Evolutionary conservation across 139 green algal genomes (phyloP).

Genomic region (Astrephomene gubernaculifera): DNA sequence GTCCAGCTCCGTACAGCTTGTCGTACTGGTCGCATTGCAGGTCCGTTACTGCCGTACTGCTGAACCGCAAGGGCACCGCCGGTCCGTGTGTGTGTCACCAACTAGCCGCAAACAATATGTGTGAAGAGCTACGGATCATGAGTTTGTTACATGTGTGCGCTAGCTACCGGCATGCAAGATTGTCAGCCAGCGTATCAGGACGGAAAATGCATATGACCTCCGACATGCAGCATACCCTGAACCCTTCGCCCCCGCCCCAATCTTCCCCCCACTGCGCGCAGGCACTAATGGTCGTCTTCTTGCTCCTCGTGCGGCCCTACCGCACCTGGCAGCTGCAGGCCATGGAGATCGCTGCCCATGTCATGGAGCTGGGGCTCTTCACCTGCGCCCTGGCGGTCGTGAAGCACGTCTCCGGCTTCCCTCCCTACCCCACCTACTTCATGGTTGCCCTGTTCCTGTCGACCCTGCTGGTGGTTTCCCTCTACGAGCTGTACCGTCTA

Average conservation of each 20-base stretch:
- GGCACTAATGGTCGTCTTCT: not conserved
- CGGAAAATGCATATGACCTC: not conserved
- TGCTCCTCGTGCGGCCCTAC: slow-evolving; percentile 5
- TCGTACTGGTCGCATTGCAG: not conserved
- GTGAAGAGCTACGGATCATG: too few species aligned
- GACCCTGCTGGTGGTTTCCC: not conserved
- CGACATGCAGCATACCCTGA: not conserved
- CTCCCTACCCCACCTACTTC: not conserved
- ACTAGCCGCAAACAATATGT: not conserved
- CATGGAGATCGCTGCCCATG: not conserved
- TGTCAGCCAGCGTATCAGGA: not conserved
- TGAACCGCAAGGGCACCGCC: not conserved
- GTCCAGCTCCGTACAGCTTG: not conserved
- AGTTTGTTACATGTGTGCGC: not conserved
- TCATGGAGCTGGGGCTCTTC: slow-evolving; percentile 1
- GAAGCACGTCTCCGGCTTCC: not conserved
- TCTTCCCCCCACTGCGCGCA: not conserved
- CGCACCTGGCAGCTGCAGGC: slow-evolving; percentile 5
- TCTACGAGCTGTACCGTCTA: slow-evolving; percentile 11
- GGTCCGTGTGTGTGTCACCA: too few species aligned
- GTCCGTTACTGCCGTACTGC: not conserved
- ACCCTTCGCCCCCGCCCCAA: not conserved
- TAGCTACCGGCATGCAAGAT: too few species aligned
- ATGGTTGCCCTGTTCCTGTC: not conserved
- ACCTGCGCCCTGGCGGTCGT: not conserved